Conservation (phyloP, 2,329 filamentous ascomycete genomes). For the Arthrobotrys megalospora region DNA sequence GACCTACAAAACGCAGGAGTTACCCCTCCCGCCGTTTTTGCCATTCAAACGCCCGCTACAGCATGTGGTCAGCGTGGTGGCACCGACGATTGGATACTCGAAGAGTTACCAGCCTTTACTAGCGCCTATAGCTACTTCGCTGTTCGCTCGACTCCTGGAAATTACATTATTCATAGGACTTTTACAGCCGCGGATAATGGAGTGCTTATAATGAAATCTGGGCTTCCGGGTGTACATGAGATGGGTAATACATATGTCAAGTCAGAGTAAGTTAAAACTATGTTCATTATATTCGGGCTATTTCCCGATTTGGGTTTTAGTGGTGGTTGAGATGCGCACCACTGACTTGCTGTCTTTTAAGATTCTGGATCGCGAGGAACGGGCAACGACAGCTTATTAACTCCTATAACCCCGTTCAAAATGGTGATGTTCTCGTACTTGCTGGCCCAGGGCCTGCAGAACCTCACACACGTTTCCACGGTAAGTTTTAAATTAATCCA, state of each 20-base stretch:
- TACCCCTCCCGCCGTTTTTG: not conserved
- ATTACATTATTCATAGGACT: not conserved
- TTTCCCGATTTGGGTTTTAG: not conserved
- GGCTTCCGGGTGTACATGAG: not conserved
- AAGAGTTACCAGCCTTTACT: conserved; percentile 4
- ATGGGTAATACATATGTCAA: not conserved
- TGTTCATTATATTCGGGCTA: not conserved
- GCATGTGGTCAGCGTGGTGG: not conserved
- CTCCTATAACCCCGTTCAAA: not conserved
- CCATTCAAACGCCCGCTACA: not conserved
- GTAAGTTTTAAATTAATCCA: conserved; percentile 6
- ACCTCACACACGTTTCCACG: not conserved
- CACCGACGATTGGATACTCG: not conserved
- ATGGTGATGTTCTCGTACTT: conserved; percentile 2
- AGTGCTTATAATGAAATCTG: not conserved
- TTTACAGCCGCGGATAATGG: not conserved
- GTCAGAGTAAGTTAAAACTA: not conserved
- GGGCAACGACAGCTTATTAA: not conserved
- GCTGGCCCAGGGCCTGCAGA: conserved; percentile 12
- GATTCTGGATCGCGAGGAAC: conserved; percentile 3
- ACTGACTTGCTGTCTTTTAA: not conserved
- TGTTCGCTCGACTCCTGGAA: not conserved
- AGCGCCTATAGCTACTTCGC: conserved; percentile 9
- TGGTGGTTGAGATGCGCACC: not conserved
- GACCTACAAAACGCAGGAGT: not conserved